Evolutionary conservation across 495 filamentous ascomycete genomes (phyloP).

Genomic region (Neohortaea acidophila): DNA sequence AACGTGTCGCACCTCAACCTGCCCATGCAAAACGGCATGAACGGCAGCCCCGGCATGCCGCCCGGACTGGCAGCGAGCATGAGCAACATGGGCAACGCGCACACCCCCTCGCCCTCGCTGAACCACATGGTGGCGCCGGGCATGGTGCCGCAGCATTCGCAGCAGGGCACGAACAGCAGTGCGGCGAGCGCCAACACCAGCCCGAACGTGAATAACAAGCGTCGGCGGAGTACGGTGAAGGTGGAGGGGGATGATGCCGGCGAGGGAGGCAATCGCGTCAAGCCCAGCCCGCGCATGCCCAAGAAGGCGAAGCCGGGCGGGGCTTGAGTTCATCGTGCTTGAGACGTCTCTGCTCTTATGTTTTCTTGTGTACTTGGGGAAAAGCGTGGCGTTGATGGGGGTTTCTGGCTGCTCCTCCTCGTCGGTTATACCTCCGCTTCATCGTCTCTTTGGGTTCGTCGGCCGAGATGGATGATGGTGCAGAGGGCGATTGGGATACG

Average conservation of each 20-base stretch:
- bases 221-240: constrained; percentile 64
- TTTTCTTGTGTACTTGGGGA: too few species aligned
- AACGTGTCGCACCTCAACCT: constrained; percentile 39
- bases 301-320: constrained; percentile 20
- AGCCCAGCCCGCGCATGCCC: constrained; percentile 24
- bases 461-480: too few species aligned
- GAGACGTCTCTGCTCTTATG: too few species aligned
- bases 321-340: too few species aligned
- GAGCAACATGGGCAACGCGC: constrained; percentile 4
- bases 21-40: constrained; percentile 24
- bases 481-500: too few species aligned
- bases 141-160: constrained; percentile 59
- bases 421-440: too few species aligned
- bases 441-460: too few species aligned
- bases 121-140: constrained; percentile 44
- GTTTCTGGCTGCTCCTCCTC: too few species aligned
- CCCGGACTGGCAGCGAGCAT: constrained; percentile 3
- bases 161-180: constrained; percentile 50
- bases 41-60: constrained; percentile 40
- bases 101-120: constrained; percentile 33
- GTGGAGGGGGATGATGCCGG: constrained; percentile 47
- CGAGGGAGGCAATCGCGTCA: constrained; percentile 28
- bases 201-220: constrained; percentile 56
- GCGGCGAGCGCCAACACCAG: constrained; percentile 72
- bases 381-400: too few species aligned